These are phyloP conservation scores for Vitis rupestris DNA, from an alignment of 164 flowering plant species.

Conservation along the genomic window DNA sequence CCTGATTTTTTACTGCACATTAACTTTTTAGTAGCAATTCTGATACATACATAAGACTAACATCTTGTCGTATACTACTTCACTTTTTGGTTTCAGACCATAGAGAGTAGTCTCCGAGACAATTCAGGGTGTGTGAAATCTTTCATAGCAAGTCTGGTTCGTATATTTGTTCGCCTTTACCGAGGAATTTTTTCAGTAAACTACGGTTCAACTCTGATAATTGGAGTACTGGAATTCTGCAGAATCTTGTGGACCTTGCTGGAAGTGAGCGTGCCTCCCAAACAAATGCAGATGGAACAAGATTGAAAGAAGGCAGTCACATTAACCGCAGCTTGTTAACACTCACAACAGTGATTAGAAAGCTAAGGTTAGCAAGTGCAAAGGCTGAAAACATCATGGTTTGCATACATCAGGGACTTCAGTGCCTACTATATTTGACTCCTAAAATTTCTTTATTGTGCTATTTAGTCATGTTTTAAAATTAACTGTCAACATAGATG, in stretches of 20 bases:
- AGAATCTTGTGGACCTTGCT: slow-evolving; percentile 83
- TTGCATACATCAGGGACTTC: background rate
- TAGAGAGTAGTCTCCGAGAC: slow-evolving; percentile 59
- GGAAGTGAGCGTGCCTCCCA: slow-evolving; percentile 81
- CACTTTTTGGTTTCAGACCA: slow-evolving; percentile 35
- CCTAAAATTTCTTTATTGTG: background rate
- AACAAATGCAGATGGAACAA: slow-evolving; percentile 62
- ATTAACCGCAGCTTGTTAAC: slow-evolving; percentile 83
- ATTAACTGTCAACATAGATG: background rate
- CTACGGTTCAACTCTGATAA: background rate
- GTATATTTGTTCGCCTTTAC: slow-evolving; percentile 7
- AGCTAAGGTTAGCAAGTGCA: slow-evolving; percentile 49
- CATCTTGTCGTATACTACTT: background rate
- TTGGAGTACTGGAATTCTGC: slow-evolving; percentile 16
- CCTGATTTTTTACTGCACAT: background rate
- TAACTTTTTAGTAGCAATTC: background rate
- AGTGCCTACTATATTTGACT: background rate
- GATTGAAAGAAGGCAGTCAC: slow-evolving; percentile 83
- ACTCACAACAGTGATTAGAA: slow-evolving; percentile 71
- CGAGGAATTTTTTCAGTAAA: background rate
- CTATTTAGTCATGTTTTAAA: background rate
- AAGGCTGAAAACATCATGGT: background rate
- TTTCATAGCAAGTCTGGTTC: slow-evolving; percentile 66
- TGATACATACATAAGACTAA: background rate
- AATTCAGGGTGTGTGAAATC: slow-evolving; percentile 56